phyloP scores from a whole-genome alignment of 495 filamentous ascomycete species.

The Mycothermus thermophilus region DNA sequence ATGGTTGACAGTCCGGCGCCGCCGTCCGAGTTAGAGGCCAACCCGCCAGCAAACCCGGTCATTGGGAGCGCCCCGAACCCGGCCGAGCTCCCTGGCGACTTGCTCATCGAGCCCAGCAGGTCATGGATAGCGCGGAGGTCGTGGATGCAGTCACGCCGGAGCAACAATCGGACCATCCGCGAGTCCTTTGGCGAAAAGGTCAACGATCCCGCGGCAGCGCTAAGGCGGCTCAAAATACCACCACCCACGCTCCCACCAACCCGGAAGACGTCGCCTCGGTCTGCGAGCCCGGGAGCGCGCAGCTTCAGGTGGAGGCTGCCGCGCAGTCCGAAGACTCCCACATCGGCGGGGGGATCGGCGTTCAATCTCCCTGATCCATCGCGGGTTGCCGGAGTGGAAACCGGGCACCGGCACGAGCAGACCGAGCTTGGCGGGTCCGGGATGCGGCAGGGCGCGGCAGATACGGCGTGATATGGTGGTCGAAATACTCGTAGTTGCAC shows the following conservation, averaged over 20 bases:
- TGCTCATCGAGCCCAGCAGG: conserved; percentile 4
- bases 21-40: conserved; percentile 7
- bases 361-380: conserved; percentile 3
- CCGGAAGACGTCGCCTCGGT: conserved; percentile 2
- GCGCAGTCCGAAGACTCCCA: conserved; percentile 6
- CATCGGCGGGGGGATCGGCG: conserved; percentile 1
- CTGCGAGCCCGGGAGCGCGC: conserved; percentile 4
- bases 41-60: not conserved
- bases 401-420: no score
- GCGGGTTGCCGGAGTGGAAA: not conserved
- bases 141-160: conserved; percentile 1
- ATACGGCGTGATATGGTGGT: no score
- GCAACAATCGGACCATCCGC: conserved; percentile 8
- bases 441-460: no score
- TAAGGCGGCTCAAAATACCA: conserved; percentile 7
- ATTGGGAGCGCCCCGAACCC: conserved; percentile 15
- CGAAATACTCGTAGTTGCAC: no score
- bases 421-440: no score
- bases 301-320: conserved; percentile 10
- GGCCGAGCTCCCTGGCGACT: conserved; percentile 18
- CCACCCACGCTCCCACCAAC: conserved; percentile 2
- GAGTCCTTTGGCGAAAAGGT: conserved; percentile 19
- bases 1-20: conserved; percentile 1
- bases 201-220: conserved; percentile 13
- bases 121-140: conserved; percentile 6